Evolutionary conservation across 331 rosid species (phyloP), one percentile per base, ranked within the genome.

Genomic region (Malus hybrid): DNA sequence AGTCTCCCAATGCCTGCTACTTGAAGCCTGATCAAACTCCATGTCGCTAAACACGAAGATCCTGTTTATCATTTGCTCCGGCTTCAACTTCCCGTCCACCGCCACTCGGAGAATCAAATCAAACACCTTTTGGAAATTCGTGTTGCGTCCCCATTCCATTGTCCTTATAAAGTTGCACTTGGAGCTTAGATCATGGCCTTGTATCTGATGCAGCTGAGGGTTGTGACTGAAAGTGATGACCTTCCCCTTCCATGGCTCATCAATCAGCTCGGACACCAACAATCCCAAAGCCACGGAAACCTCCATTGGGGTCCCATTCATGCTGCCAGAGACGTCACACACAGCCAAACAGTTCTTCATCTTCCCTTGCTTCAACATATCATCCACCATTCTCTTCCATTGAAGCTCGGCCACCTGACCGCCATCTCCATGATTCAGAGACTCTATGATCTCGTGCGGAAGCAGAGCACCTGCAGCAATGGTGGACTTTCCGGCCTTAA

Each of bases 221-320:
- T 39, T 28, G 6, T 22, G 34, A 15, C 73, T 72, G 59, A 78
- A 72, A 6, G 77, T 78, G 46, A 78, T 78, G 31, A 72, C 77
- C 62, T 72, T 78, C 11, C 82, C 82, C 20, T 78, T 78, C 77
- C 77, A 78, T 8, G 82, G 78, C 31, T 65, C 77, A 11, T 78
- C 82, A 39, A 39, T 52, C 8, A 78, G 29, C 15, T 78, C 78
- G 18, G 82, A 57, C 62, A 79, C 68, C 65, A 79, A 65, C 8
- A 65, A 7, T 19, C 82, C 82, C 57, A 79, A 72, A 6, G 78
- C 71, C 67, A 79, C 78, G 7, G 27, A 79, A 16, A 79, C 78
- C 7, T 79, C 68, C 82, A 79, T 71, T 1, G 82, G 82, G 9
- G 5, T 63, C 34, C 81, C 81, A 8, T 2, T 0, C 81, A 78